Evolutionary conservation across 2,329 filamentous ascomycete genomes (phyloP), one percentile per base, ranked within the genome.

Genomic region (Paradendryphiella salina): DNA sequence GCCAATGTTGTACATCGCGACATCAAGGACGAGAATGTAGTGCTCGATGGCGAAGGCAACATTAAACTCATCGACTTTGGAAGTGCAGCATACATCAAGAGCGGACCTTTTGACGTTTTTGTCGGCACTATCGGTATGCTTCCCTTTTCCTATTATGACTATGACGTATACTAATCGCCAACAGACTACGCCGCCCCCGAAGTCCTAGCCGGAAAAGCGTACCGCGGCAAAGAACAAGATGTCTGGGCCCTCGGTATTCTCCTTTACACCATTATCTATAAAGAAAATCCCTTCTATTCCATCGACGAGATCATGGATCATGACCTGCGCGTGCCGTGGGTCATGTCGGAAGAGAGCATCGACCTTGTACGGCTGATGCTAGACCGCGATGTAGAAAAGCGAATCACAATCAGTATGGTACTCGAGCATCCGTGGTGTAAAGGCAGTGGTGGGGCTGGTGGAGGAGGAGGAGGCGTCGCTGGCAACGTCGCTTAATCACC

Each of bases 251-350:
- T 99, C 13, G 94, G 94, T 18, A 97, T 99, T 66, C 82, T 99
- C 20, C 84, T 99, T 11, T 99, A 99, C 78, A 99, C 94, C 21
- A 96, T 99, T 68, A 88, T 97, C 67, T 99, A 99, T 82, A 99
- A 97, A 77, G 94, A 99, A 76, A 99, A 99, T 69, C 93, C 94
- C 0, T 99, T 96, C 74, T 97, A 97, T 81, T 95, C 89, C 74
- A 94, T 97, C 66, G 94, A 99, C 73, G 94, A 99, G 79, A 99
- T 99, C 68, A 95, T 97, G 84, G 94, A 99, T 72, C 92, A 93
- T 67, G 93, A 96, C 64, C 79, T 99, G 52, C 85, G 94, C 39
- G 87, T 99, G 21, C 94, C 94, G 0, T 96, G 89, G 71, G 83
- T 88, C 28, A 85, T 93, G 77, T 91, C 90, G 72, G 91, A 96